These are phyloP conservation scores for Starmerella floris DNA, from an alignment of 805 yeast genomes.

Conservation along the genomic window DNA sequence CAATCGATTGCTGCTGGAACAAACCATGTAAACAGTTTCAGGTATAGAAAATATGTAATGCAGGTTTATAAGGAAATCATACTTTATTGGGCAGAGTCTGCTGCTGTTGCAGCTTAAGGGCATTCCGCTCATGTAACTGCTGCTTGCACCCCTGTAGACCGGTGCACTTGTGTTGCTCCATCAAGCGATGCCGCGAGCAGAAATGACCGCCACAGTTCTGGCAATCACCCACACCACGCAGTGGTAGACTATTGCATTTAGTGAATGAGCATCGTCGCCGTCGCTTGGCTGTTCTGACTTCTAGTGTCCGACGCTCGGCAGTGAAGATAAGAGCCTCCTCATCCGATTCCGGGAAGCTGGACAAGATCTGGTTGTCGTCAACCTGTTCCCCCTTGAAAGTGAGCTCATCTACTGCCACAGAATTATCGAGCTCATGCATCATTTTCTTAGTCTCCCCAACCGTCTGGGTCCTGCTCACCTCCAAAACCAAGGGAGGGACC, in stretches of 20 bases:
- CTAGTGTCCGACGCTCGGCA: constrained; percentile 23
- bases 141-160: constrained; percentile 74
- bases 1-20: too few relatives aligned
- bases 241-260: constrained; percentile 50
- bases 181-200: constrained; percentile 73
- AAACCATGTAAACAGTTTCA: too few relatives aligned
- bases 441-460: constrained; percentile 26
- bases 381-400: constrained; percentile 23
- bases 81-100: constrained; percentile 70
- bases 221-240: constrained; percentile 65
- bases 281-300: constrained; percentile 28
- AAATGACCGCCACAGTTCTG: constrained; percentile 70
- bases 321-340: constrained; percentile 23
- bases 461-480: constrained; percentile 23
- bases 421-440: constrained; percentile 23
- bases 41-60: background rate
- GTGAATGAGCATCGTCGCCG: constrained; percentile 39
- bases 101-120: constrained; percentile 67
- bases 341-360: constrained; percentile 23
- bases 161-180: constrained; percentile 71
- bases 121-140: constrained; percentile 70
- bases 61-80: constrained; percentile 22
- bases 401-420: constrained; percentile 23
- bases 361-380: constrained; percentile 25
- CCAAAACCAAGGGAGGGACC: constrained; percentile 19